Percentiles rank a stretch among this genome's conserved stretches.
Evolutionary conservation across 148 eudicot species (phyloP).

Genomic region (Silene uniflora): DNA sequence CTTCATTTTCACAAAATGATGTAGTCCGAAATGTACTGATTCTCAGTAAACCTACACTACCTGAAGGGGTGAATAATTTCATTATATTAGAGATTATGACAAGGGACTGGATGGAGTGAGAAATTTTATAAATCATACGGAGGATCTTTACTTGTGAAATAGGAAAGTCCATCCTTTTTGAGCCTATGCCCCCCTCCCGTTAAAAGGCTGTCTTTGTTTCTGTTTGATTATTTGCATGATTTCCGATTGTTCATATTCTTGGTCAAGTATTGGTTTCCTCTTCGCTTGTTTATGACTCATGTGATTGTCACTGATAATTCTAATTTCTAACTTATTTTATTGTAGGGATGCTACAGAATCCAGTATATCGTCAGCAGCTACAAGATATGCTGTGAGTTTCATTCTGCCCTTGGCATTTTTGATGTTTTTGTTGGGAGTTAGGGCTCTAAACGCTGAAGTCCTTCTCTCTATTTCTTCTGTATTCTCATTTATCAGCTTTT

Average conservation of each 20-base stretch:
- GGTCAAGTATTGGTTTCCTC: neutral
- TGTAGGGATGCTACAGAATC: conserved; percentile 98
- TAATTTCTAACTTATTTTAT: conserved; percentile 1
- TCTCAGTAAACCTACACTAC: neutral
- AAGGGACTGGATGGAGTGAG: neutral
- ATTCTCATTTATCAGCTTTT: no score
- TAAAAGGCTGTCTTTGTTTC: neutral
- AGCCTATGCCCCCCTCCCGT: neutral
- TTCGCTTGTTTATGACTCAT: neutral
- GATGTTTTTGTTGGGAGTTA: neutral
- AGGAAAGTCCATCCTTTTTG: neutral
- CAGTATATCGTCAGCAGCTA: conserved; percentile 79
- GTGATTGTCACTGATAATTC: conserved; percentile 5
- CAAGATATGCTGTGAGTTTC: conserved; percentile 88
- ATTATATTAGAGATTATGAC: no score
- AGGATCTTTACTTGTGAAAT: neutral
- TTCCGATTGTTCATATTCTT: neutral
- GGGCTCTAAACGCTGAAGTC: neutral
- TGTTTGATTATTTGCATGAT: neutral
- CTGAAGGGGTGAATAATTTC: neutral
- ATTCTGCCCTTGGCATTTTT: neutral
- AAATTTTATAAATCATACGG: neutral
- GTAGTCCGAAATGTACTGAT: neutral
- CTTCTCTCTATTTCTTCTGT: no score
- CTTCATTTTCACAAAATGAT: neutral